Conservation (phyloP, 2,329 filamentous ascomycete genomes). For the Dichotomopilus funicola region DNA sequence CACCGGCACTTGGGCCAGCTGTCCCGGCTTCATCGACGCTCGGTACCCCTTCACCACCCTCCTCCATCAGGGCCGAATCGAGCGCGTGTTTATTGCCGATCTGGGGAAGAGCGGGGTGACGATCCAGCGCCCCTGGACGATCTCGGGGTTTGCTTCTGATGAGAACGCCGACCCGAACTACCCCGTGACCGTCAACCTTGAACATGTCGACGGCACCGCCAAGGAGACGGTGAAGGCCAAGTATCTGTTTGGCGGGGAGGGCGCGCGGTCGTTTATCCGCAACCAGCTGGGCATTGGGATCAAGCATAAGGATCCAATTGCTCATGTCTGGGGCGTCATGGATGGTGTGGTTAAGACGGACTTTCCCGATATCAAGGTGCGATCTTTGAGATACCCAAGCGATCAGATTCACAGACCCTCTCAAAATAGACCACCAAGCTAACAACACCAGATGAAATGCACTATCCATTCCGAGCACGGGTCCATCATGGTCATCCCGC, state of each 20-base stretch:
- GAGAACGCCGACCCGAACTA: slow-evolving; percentile 54
- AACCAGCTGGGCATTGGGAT: slow-evolving; percentile 63
- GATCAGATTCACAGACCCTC: too few relatives aligned
- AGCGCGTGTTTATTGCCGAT: slow-evolving; percentile 62
- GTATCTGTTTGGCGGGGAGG: slow-evolving; percentile 67
- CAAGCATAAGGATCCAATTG: slow-evolving; percentile 61
- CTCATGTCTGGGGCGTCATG: slow-evolving; percentile 71
- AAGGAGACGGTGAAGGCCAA: slow-evolving; percentile 62
- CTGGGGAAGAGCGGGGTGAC: slow-evolving; percentile 53
- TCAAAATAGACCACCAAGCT: slow-evolving; percentile 26
- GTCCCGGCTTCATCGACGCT: slow-evolving; percentile 73
- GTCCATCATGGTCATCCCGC: slow-evolving; percentile 74
- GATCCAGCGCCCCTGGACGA: slow-evolving; percentile 60
- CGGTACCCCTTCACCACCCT: slow-evolving; percentile 65
- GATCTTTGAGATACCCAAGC: not conserved
- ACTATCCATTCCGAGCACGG: slow-evolving; percentile 69
- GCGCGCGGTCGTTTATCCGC: slow-evolving; percentile 60
- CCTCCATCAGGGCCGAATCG: slow-evolving; percentile 65
- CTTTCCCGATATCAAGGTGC: slow-evolving; percentile 69
- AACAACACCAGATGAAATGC: slow-evolving; percentile 59
- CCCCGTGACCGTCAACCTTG: slow-evolving; percentile 71
- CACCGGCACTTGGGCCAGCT: slow-evolving; percentile 76
- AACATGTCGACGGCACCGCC: slow-evolving; percentile 65
- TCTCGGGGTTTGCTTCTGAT: slow-evolving; percentile 55
- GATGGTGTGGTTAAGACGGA: slow-evolving; percentile 66